Evolutionary conservation across 2,329 filamentous ascomycete genomes (phyloP), one percentile per base, ranked within the genome.

Genomic region (Colletotrichum destructivum): DNA sequence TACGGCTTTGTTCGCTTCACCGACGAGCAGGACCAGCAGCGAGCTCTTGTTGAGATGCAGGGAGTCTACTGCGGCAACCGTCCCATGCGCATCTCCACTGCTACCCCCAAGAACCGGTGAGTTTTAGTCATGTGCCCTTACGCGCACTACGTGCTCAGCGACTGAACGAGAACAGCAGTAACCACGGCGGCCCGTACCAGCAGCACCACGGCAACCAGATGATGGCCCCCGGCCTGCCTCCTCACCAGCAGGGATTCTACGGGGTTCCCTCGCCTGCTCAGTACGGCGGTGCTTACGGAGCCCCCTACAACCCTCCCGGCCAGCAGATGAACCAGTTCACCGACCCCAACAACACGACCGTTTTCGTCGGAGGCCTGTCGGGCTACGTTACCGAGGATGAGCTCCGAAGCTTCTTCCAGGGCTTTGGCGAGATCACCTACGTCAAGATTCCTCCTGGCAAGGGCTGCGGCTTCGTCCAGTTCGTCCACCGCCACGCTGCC

Each of bases 401-500:
- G 88, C 92, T 99, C n/a, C 94, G 96, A 74, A 98, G 95, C 0
- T 99, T 99, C 90, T 99, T 99, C 92, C 96, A 99, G 84, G 96
- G 96, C 77, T 99, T 99, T 75, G 96, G 96, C 73, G 96, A 99
- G 83, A 99, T 99, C 81, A 99, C 96, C 78, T 99, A 99, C 82
- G 96, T 99, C 87, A 99, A 99, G 91, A 99, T 99, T 71, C 96
- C 96, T 65, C 96, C 96, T 75, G 96, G 96, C 86, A 99, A 99
- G 90, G 96, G 96, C 77, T 99, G 96, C 80, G 96, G 96, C 70
- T 99, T 99, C 81, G 96, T 99, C 71, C 96, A 99, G 84, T 99
- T 99, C 78, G 96, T 99, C 69, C 96, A 99, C 86, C 95, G 96
- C 76, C 96, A 99, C 80, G 96, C 96, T 64, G 96, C 96, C 16